Evolutionary conservation across 2,329 filamentous ascomycete species (phyloP), one percentile per base, ranked within the genome.

Genomic region (Apiospora rasikravindrae): DNA sequence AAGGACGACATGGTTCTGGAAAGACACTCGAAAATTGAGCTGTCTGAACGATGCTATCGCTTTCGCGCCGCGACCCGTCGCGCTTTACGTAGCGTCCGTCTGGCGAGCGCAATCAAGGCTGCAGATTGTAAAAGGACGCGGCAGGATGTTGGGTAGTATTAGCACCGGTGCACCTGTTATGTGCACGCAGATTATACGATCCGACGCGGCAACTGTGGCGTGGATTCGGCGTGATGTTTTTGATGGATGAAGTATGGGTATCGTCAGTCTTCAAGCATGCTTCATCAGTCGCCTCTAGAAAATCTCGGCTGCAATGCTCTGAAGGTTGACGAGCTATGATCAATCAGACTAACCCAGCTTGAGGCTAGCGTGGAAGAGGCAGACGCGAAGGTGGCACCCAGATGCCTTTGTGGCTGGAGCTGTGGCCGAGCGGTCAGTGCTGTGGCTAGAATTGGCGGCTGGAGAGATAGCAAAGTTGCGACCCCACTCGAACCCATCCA

Each of bases 1-100:
- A 85, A 84, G 76, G 82, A 84, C 76, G 87, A 88, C 88, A 89
- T 89, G 42, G 33, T 69, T 67, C 68, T 57, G 68, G 49, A 37
- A 69, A 47, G 70, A 69, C 74, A 74, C 73, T 77, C 75, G 72
- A 72, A 73, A 76, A 78, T 75, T 72, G 71, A 49, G 57, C 57
- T 53, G n/a, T 51, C 72, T 76, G 74, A 77, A 69, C 68, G 68
- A 69, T 75, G 75, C 47, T 71, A 76, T 77, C 76, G 77, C 78
- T 80, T 78, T 76, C 79, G 78, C 79, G 77, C 78, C 80, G 79
- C 80, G 79, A 78, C 76, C 74, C 75, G 74, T 77, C 78, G 78
- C 79, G 78, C 73, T 70, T 71, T 16, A 73, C 71, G 71, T 68
- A 73, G 70, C 57, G 71, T 68, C 74, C 68, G 71, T 71, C 57